phyloP scores from a whole-genome alignment of 768 basidiomycete species.

The Trametes cingulata region DNA sequence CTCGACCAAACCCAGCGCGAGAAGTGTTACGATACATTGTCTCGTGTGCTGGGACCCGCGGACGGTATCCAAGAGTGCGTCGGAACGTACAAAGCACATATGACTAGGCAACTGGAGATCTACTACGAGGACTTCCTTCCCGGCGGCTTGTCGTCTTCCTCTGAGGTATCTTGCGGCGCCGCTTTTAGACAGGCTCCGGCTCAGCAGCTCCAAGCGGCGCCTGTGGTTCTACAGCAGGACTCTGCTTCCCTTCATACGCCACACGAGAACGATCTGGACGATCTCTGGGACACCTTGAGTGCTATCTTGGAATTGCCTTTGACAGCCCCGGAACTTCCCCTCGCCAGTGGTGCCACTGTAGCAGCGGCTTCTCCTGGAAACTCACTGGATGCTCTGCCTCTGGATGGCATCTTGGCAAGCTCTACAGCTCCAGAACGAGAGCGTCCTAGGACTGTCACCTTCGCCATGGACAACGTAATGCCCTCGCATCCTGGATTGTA shows the following conservation, averaged over 20 bases:
- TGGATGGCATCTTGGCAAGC: slow-evolving; percentile 28
- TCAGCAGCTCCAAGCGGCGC: too few species aligned
- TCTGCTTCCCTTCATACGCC: background rate
- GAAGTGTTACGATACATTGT: slow-evolving; percentile 52
- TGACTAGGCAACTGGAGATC: slow-evolving; percentile 47
- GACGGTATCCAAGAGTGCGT: slow-evolving; percentile 49
- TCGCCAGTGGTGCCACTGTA: background rate
- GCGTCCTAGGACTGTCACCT: slow-evolving; percentile 1
- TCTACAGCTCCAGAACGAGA: slow-evolving; percentile 12
- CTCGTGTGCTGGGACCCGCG: slow-evolving; percentile 48
- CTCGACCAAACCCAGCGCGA: slow-evolving; percentile 48
- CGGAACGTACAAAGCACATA: slow-evolving; percentile 53
- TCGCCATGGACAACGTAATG: background rate
- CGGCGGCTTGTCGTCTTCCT: background rate
- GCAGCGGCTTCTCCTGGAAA: background rate
- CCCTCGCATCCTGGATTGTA: background rate
- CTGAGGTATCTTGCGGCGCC: background rate
- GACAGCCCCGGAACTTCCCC: background rate
- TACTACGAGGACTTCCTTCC: slow-evolving; percentile 47
- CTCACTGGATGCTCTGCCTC: slow-evolving; percentile 1
- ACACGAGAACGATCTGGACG: background rate
- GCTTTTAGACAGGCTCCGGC: too few species aligned
- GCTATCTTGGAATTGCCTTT: background rate
- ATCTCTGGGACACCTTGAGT: background rate
- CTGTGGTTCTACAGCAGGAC: too few species aligned